Evolutionary conservation across 306 rosid species (phyloP), one percentile per base, ranked within the genome.

Genomic region (Quercus glauca): DNA sequence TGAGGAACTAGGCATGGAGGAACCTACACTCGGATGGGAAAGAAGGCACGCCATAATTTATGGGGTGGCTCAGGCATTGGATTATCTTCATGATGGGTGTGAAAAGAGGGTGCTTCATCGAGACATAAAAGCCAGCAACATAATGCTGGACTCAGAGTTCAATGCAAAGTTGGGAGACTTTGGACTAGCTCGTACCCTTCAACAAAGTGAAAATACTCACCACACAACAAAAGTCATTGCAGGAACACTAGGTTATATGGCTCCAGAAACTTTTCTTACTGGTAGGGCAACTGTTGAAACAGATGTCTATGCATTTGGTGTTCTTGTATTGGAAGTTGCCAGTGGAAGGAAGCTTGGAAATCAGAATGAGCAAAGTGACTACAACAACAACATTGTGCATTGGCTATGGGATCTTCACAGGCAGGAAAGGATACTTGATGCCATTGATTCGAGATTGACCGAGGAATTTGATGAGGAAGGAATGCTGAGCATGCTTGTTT

Each of bases 191-290:
- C 77, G 93, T 1, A 84, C 88, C 4, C 85, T 90, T 76, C 90
- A 78, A 43, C 63, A 86, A 67, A 83, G 86, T 4, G 83, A 89
- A 31, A 82, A 86, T 55, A 83, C 93, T 11, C 97, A 90, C 71
- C 93, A 92, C 74, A 86, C 95, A 0, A 92, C 96, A 1, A 89
- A 79, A 41, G 93, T 84, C 53, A 89, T 92, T 43, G 96, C 96
- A 5, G 97, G 97, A 19, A 92, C 97, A 0, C 96, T 86, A 0
- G 96, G 96, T 3, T 90, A 92, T 63, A 92, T 92, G 97, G 92
- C 97, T 1, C 97, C 93, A 3, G 97, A 91, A 71, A 90, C 90
- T 0, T 90, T 92, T 51, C 88, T 90, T 12, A 86, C 76, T 0
- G 88, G 90, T 3, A 80, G 97, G 68, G 96, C 93, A 3, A 92